Evolutionary conservation across 2,329 filamentous ascomycete species (phyloP).

Genomic region (Hymenoscyphus salicellus): DNA sequence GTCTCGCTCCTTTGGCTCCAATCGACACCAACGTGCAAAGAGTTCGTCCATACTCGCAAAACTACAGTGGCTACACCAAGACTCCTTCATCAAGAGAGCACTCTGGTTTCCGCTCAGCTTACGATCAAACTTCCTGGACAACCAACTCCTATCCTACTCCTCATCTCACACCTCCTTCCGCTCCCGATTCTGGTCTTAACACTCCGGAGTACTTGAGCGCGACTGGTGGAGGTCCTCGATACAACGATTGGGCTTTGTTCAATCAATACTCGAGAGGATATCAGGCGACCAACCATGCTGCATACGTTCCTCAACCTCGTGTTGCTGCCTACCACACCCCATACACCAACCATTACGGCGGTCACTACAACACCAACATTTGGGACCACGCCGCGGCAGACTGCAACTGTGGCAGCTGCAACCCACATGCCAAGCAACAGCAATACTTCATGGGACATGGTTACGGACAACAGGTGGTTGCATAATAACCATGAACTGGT

Average conservation of each 20-base stretch:
- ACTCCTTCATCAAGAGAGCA: slow-evolving; percentile 35
- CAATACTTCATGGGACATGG: slow-evolving; percentile 45
- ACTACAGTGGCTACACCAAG: slow-evolving; percentile 50
- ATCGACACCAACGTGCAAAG: slow-evolving; percentile 64
- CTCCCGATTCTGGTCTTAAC: slow-evolving; percentile 50
- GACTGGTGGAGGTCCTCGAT: slow-evolving; percentile 47
- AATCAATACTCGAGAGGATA: slow-evolving; percentile 45
- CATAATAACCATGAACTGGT: slow-evolving; percentile 32
- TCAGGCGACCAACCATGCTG: slow-evolving; percentile 32
- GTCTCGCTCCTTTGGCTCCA: slow-evolving; percentile 41
- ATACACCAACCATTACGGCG: slow-evolving; percentile 44
- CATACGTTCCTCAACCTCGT: slow-evolving; percentile 41
- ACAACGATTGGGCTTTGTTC: slow-evolving; percentile 51
- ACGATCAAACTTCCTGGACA: slow-evolving; percentile 34
- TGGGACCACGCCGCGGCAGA: slow-evolving; percentile 46
- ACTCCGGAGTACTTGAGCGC: slow-evolving; percentile 52
- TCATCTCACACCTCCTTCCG: slow-evolving; percentile 51
- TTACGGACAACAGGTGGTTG: slow-evolving; percentile 47
- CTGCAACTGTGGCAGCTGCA: slow-evolving; percentile 47
- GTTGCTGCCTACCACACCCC: slow-evolving; percentile 48
- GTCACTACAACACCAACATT: slow-evolving; percentile 38
- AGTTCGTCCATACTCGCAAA: slow-evolving; percentile 32
- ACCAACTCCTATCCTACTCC: slow-evolving; percentile 33
- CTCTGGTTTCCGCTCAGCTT: slow-evolving; percentile 30
- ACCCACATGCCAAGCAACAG: slow-evolving; percentile 43